These are phyloP conservation scores for Ophiorrhiza pumila DNA, from an alignment of 257 asterid genomes.

Conservation along the genomic window DNA sequence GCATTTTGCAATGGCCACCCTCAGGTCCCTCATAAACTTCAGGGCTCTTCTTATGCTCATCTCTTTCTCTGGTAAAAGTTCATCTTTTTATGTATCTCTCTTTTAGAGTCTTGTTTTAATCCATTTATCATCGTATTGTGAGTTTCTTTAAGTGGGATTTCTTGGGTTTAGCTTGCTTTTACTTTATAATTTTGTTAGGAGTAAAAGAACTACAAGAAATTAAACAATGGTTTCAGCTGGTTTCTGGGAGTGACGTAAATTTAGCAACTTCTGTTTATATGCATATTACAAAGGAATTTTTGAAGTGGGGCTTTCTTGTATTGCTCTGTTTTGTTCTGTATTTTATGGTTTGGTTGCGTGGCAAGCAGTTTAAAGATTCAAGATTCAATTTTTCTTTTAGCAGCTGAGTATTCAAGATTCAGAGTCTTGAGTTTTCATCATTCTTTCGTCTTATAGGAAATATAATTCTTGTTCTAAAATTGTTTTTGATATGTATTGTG, in stretches of 20 bases:
- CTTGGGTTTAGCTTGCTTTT: not conserved
- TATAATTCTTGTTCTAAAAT: conserved; percentile 11
- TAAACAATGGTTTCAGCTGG: not conserved
- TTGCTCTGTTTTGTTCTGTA: not conserved
- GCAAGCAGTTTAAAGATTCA: not conserved
- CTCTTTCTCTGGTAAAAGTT: conserved; percentile 60
- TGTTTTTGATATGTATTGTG: conserved; percentile 3
- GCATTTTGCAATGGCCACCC: conserved; percentile 61
- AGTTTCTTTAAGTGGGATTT: not conserved
- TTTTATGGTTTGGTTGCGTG: not conserved
- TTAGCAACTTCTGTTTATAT: not conserved
- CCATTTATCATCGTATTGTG: not conserved
- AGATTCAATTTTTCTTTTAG: conserved; percentile 1
- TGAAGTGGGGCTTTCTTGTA: not conserved
- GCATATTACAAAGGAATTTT: not conserved
- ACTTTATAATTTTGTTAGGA: not conserved
- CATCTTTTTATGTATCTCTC: not conserved
- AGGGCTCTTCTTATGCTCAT: conserved; percentile 49
- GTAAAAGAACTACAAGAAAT: not conserved
- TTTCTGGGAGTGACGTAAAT: conserved; percentile 1
- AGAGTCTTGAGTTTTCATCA: not conserved
- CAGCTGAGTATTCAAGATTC: not conserved
- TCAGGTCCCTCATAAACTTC: conserved; percentile 28
- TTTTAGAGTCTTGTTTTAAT: not conserved
- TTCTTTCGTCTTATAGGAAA: not conserved